Base-by-base conservation (phyloP, 164 flowering plant genomes). In the Piper betle region DNA sequence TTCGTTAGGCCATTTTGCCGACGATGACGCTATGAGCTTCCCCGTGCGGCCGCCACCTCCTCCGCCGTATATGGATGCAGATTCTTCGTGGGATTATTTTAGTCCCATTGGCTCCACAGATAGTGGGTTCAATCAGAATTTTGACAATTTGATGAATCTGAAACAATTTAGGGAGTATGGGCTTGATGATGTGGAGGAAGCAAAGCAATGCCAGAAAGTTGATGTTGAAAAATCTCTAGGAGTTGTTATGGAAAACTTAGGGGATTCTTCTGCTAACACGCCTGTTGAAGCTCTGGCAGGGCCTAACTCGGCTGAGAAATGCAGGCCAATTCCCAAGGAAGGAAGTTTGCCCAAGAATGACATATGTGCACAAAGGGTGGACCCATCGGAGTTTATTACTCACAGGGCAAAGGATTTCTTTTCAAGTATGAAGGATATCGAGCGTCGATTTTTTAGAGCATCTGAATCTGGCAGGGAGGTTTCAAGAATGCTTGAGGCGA, bases 361-460 rank as follows among this genome's bases (percentile, higher is more conserved):
- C 37, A 48, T 75, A 13, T 64, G 62, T 62, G 73, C 75, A 4
- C 87, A 82, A 72, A 81, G 91, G 64, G 97, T 86, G 70, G 99
- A 90, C 65, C 92, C 97, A 17, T 84, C 95, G 2, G 95, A 86
- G 77, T 90, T 79, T 64, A 90, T 88, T 37, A 90, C 99, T 11
- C 97, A 88, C 58, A 81, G 97, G 74, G 99, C 96, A 48, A 93
- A 93, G 66, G 97, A 93, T 81, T 90, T 90, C 71, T 72, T 88
- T 1, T 84, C 89, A 0, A 93, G 99, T 73, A 81, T 85, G 46
- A 90, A 83, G 80, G 96, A 88, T 57, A 86, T 93, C n/a, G 97
- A 88, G 72, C 79, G 80, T 62, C 81, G 87, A 0, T 93, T 90
- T 76, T 78, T 81, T 60, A 74, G 96, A 73, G 97, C 97, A 19